These are phyloP conservation scores for Trichoderma arundinaceum DNA, from an alignment of 2,329 filamentous ascomycete species.

Conservation along the genomic window DNA sequence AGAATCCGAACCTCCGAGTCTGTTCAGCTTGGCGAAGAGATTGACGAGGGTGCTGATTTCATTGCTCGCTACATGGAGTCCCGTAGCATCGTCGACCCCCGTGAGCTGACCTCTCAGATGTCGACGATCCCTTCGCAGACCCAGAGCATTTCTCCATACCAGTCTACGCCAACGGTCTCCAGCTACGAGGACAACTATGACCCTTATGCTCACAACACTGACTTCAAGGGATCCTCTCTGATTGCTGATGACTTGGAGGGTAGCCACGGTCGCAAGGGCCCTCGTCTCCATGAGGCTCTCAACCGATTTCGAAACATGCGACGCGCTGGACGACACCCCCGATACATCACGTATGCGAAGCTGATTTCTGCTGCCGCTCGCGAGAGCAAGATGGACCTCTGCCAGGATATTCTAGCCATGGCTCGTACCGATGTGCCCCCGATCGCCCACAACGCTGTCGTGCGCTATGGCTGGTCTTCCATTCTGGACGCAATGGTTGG, in stretches of 20 bases:
- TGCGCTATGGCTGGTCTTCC: slow-evolving; percentile 94
- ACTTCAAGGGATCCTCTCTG: slow-evolving; percentile 89
- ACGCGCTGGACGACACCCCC: slow-evolving; percentile 84
- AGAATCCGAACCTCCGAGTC: slow-evolving; percentile 71
- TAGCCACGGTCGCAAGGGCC: slow-evolving; percentile 71
- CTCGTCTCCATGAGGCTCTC: slow-evolving; percentile 79
- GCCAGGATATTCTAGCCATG: slow-evolving; percentile 86
- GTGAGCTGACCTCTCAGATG: slow-evolving; percentile 56
- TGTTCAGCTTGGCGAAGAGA: slow-evolving; percentile 72
- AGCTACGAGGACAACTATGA: slow-evolving; percentile 84
- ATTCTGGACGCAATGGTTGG: slow-evolving; percentile 97
- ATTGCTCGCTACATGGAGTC: slow-evolving; percentile 64
- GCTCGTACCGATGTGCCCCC: slow-evolving; percentile 88
- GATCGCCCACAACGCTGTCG: slow-evolving; percentile 80
- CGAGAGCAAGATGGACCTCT: slow-evolving; percentile 79
- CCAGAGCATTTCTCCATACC: slow-evolving; percentile 53
- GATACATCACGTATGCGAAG: slow-evolving; percentile 97
- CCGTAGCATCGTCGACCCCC: slow-evolving; percentile 61
- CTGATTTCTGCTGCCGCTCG: slow-evolving; percentile 89
- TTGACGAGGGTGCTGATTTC: slow-evolving; percentile 84
- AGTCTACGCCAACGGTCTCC: slow-evolving; percentile 61
- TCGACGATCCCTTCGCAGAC: slow-evolving; percentile 54
- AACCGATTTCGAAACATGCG: slow-evolving; percentile 90
- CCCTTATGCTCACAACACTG: slow-evolving; percentile 86
- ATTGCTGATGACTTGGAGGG: slow-evolving; percentile 92